Evolutionary conservation across 2,329 filamentous ascomycete species (phyloP), one percentile per base, ranked within the genome.

Genomic region (Dryadomyces sulphureus): DNA sequence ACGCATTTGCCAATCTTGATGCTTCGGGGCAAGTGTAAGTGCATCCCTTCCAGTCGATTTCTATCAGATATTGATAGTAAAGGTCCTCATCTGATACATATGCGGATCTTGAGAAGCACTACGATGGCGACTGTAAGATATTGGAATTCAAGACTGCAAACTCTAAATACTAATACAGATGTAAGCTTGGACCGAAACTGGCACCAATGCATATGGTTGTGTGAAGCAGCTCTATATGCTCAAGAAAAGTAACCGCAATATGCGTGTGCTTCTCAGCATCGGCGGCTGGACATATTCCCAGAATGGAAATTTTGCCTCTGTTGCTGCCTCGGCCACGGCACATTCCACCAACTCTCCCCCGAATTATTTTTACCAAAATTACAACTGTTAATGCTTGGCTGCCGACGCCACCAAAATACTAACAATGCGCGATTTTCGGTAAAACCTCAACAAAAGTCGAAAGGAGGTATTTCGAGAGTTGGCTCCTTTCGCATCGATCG

Each of bases 231-330:
- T 94, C 1, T 86, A 75, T 58, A 64, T 84, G 7, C 67, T 87
- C 38, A 94, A 94, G 65, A 79, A 89, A 60, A 62, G 70, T 48
- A 81, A 94, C 60, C 79, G 86, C 16, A 75, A 85, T 41, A 61
- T 94, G 45, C 93, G 93, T 58, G 70, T 82, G 1, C 67, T 93
- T 20, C 71, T 94, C 4, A 84, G 77, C 41, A 86, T 94, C 52
- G 88, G 88, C 41, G 87, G 88, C 25, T 93, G 83, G 83, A 88
- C 84, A 0, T 92, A 85, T 62, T 87, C 83, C 2, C 65, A 72
- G 54, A 85, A 86, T 60, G 49, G 48, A 30, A 46, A 47, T 36
- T 90, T 94, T 58, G 69, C 83, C 1, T 66, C 67, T 1, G 79
- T 80, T 0, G 77, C 80, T 9, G 77, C 75, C 49, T 82, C 79